Conservation (phyloP, 805 yeast genomes). For the Kluyveromyces siamensis region DNA sequence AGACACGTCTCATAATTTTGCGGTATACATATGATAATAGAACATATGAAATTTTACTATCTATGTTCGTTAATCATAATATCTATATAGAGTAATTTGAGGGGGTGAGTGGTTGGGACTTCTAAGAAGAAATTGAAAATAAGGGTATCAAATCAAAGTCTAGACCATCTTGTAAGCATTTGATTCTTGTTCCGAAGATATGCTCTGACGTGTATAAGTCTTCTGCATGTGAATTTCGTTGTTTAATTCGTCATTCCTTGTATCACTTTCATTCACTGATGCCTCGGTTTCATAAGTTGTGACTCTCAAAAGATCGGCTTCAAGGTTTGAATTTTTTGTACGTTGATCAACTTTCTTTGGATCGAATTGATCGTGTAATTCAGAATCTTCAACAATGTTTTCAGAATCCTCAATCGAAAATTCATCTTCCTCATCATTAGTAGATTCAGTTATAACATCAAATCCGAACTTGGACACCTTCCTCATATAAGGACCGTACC, state of each 20-base stretch:
- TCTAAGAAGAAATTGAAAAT: no score
- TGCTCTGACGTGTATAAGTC: background rate
- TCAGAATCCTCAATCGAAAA: background rate
- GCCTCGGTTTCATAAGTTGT: background rate
- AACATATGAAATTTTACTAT: no score
- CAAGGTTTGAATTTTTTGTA: background rate
- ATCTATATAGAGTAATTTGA: no score
- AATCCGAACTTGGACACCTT: conserved; percentile 49
- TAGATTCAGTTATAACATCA: conserved; percentile 39
- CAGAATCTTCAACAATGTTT: background rate
- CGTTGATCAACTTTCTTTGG: no score
- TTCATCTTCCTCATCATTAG: conserved; percentile 22
- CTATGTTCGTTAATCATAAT: no score
- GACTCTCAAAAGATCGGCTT: background rate
- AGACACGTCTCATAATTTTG: no score
- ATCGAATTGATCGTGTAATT: background rate
- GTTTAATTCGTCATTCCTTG: background rate
- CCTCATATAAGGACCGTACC: conserved; percentile 52
- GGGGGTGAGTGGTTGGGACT: no score
- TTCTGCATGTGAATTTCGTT: background rate
- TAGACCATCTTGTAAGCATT: no score
- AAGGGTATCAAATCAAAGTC: no score
- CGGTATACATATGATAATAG: no score
- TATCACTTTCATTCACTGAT: background rate
- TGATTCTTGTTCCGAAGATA: no score